These are phyloP conservation scores for Podila epigama DNA, from an alignment of 192 early-diverging fungal genomes.

Conservation along the genomic window DNA sequence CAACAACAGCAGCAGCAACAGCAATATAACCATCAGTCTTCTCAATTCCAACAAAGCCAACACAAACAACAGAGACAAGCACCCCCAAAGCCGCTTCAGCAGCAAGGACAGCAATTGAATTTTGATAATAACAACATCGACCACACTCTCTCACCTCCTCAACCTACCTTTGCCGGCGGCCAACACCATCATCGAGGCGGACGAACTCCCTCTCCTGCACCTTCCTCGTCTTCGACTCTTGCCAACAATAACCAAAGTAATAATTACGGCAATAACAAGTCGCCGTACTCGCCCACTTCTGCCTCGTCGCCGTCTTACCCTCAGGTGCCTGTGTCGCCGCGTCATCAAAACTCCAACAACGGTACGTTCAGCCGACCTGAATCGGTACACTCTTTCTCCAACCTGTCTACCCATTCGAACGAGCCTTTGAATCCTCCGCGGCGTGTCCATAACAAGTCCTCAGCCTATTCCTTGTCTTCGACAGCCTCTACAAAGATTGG, in stretches of 20 bases:
- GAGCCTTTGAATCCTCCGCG: constrained; percentile 3
- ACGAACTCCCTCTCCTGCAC: neutral
- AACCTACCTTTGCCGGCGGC: neutral
- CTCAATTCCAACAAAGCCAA: neutral
- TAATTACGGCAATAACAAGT: neutral
- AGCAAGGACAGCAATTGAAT: neutral
- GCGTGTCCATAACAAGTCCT: neutral
- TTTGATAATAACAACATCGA: neutral
- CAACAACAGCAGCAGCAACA: neutral
- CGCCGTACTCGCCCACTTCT: no score
- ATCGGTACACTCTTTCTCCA: neutral
- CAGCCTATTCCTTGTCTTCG: neutral
- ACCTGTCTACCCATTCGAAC: constrained; percentile 14
- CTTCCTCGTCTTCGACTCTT: neutral
- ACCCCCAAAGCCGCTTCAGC: neutral
- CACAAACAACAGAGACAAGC: neutral
- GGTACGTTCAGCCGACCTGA: neutral
- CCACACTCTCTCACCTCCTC: neutral
- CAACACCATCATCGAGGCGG: neutral
- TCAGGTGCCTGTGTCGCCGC: no score
- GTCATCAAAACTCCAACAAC: neutral
- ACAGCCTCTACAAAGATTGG: neutral
- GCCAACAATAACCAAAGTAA: neutral
- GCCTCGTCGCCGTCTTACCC: neutral
- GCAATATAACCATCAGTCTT: neutral